Percentiles rank a stretch among this genome's conserved stretches.
Conservation (phyloP, 106 monocot species). For the Dactylorhiza incarnata region DNA sequence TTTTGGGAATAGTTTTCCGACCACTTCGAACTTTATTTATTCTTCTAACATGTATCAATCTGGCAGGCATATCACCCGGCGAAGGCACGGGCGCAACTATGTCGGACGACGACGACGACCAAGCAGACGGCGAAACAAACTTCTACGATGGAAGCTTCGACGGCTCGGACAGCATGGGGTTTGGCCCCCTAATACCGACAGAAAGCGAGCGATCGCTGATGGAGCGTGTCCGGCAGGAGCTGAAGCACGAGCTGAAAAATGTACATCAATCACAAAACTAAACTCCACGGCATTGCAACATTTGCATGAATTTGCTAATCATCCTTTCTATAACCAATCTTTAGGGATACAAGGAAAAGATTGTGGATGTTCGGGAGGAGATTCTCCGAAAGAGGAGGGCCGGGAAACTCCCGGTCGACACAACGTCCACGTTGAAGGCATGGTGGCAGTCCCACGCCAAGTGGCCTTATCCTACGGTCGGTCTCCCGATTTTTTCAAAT, state of each 20-base stretch:
- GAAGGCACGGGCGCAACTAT: conserved; percentile 28
- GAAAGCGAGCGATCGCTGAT: conserved; percentile 20
- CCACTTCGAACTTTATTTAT: too few relatives aligned
- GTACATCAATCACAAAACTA: not conserved
- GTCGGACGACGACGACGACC: conserved; percentile 24
- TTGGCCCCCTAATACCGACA: conserved; percentile 18
- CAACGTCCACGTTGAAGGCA: conserved; percentile 52
- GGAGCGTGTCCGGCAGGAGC: conserved; percentile 24
- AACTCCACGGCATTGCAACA: not conserved
- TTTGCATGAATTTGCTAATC: not conserved
- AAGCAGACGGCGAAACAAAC: conserved; percentile 17
- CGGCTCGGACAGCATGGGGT: conserved; percentile 16
- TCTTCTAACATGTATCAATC: not conserved
- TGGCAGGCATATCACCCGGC: conserved; percentile 15
- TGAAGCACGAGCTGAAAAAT: conserved; percentile 23
- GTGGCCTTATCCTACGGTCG: conserved; percentile 72
- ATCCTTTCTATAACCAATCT: not conserved
- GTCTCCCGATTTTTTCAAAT: not conserved
- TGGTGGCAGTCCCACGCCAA: conserved; percentile 82
- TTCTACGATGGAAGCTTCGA: conserved; percentile 20
- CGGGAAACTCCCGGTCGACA: conserved; percentile 66
- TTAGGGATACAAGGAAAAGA: conserved; percentile 73
- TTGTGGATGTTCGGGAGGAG: conserved; percentile 71
- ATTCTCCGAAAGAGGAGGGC: conserved; percentile 64
- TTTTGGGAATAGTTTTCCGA: too few relatives aligned